Evolutionary conservation across 768 basidiomycete species (phyloP).

Genomic region (Mycena floridula): DNA sequence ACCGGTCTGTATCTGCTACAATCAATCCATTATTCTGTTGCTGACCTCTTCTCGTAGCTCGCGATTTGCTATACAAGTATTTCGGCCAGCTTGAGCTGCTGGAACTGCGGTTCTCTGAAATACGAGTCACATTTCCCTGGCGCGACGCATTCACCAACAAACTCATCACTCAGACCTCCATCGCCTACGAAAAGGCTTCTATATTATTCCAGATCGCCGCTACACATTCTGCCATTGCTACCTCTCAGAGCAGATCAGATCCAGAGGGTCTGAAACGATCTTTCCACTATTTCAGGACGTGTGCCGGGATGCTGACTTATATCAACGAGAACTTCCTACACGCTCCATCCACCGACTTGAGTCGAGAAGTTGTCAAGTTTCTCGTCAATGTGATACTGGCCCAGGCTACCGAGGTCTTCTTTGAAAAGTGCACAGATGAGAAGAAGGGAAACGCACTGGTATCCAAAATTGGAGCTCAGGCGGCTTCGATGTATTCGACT

Average conservation of each 20-base stretch:
- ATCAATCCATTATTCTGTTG: conserved; percentile 1
- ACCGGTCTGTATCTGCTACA: conserved; percentile 54
- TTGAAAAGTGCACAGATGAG: conserved; percentile 91
- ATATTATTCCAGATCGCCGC: conserved; percentile 94
- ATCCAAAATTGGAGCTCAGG: conserved; percentile 79
- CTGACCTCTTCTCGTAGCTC: conserved; percentile 39
- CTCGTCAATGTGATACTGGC: conserved; percentile 83
- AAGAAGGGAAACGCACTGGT: conserved; percentile 79
- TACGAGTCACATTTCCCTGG: conserved; percentile 95
- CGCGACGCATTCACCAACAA: conserved; percentile 95
- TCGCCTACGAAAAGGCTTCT: conserved; percentile 97
- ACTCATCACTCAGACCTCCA: conserved; percentile 88
- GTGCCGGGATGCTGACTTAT: conserved; percentile 95
- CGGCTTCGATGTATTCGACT: conserved; percentile 72
- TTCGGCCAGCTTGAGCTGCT: conserved; percentile 98
- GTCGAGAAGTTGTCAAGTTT: conserved; percentile 91
- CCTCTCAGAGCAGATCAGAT: conserved; percentile 78
- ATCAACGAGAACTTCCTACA: conserved; percentile 99
- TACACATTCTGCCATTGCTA: conserved; percentile 88
- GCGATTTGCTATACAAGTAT: conserved; percentile 97
- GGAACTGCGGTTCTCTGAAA: conserved; percentile 94
- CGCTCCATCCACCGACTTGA: conserved; percentile 92
- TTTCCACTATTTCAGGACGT: conserved; percentile 85
- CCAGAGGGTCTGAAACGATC: conserved; percentile 91
- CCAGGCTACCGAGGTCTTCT: conserved; percentile 94